A percentile compares a stretch with the other conserved stretches of the same genome.
These are phyloP conservation scores for Irpex sp. DNA, from an alignment of 1,284 basidiomycete species.

Conservation along the genomic window DNA sequence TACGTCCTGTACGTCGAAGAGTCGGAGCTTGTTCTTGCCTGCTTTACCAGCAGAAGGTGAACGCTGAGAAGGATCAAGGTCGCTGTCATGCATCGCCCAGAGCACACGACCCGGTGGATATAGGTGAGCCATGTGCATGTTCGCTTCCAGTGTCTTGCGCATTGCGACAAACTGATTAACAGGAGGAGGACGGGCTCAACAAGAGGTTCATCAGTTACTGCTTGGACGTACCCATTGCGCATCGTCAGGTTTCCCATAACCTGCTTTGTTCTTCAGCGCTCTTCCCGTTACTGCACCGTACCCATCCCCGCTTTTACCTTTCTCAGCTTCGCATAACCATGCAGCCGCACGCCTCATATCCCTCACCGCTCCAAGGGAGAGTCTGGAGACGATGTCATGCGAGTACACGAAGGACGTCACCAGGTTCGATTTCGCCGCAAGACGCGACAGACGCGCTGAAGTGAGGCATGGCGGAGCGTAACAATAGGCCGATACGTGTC, in stretches of 20 bases:
- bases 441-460: slow-evolving; percentile 13
- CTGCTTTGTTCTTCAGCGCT: slow-evolving; percentile 42
- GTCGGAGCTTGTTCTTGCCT: slow-evolving; percentile 42
- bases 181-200: background rate
- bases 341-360: slow-evolving; percentile 73
- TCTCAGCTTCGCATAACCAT: slow-evolving; percentile 75
- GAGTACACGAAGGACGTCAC: slow-evolving; percentile 80
- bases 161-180: slow-evolving; percentile 62
- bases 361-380: slow-evolving; percentile 74
- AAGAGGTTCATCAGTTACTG: background rate
- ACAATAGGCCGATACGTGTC: slow-evolving; percentile 72
- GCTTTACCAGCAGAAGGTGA: slow-evolving; percentile 10
- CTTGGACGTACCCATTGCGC: slow-evolving; percentile 52
- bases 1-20: slow-evolving; percentile 73
- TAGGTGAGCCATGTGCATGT: slow-evolving; percentile 73
- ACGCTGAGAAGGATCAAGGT: slow-evolving; percentile 54
- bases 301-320: slow-evolving; percentile 39
- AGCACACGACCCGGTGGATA: slow-evolving; percentile 79
- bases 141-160: slow-evolving; percentile 81
- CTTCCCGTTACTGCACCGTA: slow-evolving; percentile 58
- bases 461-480: slow-evolving; percentile 74
- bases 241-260: slow-evolving; percentile 50
- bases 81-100: slow-evolving; percentile 71
- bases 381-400: slow-evolving; percentile 75
- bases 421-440: slow-evolving; percentile 33